These are phyloP conservation scores for Urtica urens DNA, from an alignment of 306 rosid genomes.

Conservation along the genomic window DNA sequence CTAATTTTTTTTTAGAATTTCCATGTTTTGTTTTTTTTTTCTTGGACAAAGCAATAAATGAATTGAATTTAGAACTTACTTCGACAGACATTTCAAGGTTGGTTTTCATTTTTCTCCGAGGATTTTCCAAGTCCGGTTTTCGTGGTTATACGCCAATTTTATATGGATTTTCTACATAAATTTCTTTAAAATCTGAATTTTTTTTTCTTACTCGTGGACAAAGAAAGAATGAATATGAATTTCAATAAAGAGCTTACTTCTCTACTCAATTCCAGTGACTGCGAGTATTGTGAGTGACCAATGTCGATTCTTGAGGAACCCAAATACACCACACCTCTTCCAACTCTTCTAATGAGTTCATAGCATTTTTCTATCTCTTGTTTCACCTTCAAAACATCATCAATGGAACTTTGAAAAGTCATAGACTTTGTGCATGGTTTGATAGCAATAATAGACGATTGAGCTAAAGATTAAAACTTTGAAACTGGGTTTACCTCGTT, in stretches of 20 bases:
- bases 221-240: slow-evolving; percentile 2
- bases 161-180: no score
- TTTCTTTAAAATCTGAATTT: background rate
- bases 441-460: background rate
- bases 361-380: slow-evolving; percentile 74
- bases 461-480: slow-evolving; percentile 3
- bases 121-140: no score
- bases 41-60: no score
- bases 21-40: no score
- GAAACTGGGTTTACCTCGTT: slow-evolving; percentile 36
- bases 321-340: slow-evolving; percentile 76
- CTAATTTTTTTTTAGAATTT: no score
- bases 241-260: slow-evolving; percentile 65
- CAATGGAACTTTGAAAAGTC: slow-evolving; percentile 5
- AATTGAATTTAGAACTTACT: no score
- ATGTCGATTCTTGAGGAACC: slow-evolving; percentile 88
- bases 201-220: background rate
- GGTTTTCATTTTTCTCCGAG: no score
- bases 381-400: slow-evolving; percentile 42
- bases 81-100: no score
- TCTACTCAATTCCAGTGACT: slow-evolving; percentile 51
- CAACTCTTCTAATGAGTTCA: slow-evolving; percentile 64
- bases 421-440: background rate
- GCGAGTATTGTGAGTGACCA: slow-evolving; percentile 55
- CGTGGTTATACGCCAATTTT: no score